Evolutionary conservation across 768 basidiomycete genomes (phyloP), one percentile per base, ranked within the genome.

Genomic region (Amanita rimosa): DNA sequence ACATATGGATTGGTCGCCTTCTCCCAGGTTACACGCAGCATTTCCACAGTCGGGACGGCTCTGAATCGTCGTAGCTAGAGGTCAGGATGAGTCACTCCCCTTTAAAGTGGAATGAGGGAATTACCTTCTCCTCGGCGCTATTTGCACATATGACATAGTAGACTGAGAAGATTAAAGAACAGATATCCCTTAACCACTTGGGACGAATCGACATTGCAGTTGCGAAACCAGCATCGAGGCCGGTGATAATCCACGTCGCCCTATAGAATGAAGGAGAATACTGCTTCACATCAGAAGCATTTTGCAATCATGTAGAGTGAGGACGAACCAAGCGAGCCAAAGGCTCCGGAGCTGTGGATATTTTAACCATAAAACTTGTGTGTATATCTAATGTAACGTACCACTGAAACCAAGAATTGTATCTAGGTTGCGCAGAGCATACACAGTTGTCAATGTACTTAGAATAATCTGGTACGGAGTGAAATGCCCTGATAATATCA

Each of bases 401-500:
- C 93, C 76, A 55, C 75, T 81, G 13, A 95, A 69, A 3, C 91
- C 92, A 6, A 94, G 63, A 13, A 96, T 73, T 65, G 83, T 85
- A 64, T 94, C 92, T 10, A 93, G 66, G 63, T 97, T 88, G 10
- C 86, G 73, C 42, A 85, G 60, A 14, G 88, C 83, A 61, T 97
- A 99, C 4, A 95, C 70, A 24, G 78, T 64, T 1, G 93, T 96
- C 50, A 96, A 67, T 0, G 92, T 90, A 55, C 79, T 85, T 48
- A 91, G 74, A 44, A 97, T 76, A 57, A 97, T 74, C 60, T 99
- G 94, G 85, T 92, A 99, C n/a, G 96, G 96, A 0, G 93, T 85
- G 68, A 91, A 95, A 17, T 80, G 79, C 59, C 74, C 83, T 91
- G 60, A 49, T 35, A 26, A n/a, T n/a, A n/a, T n/a, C n/a, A n/a